Evolutionary conservation across 805 yeast genomes (phyloP), one percentile per base, ranked within the genome.

Genomic region (Candida rishiriensis): DNA sequence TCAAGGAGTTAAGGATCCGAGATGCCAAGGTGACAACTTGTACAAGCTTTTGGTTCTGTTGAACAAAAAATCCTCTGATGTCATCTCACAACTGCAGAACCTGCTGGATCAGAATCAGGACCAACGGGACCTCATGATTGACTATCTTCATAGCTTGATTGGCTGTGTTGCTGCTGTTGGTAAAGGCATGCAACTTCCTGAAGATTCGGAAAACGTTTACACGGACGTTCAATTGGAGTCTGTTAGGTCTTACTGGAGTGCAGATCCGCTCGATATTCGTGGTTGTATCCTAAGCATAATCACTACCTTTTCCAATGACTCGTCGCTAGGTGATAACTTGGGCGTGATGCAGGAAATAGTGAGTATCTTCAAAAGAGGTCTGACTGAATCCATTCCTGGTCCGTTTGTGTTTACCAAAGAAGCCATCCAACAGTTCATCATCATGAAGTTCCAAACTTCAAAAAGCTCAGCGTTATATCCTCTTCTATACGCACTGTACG

Each of bases 151-250:
- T 2, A 81, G 89, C 18, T 62, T 86, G 38, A 61, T 87, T 21
- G 65, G 76, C 12, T 85, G 88, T 55, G 60, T 88, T 0, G 72
- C 73, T n/a, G 86, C 83, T 42, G 66, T 88, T 3, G 93, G 88
- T 0, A 83, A 81, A 44, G 88, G 89, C 0, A 61, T 84, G 55
- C 77, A 78, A 40, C 61, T 75, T 2, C 82, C 87, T 0, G 79
- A 72, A 34, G 88, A 81, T 18, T 49, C 56, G 39, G 72, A 68
- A 35, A 74, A 70, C 10, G 62, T 63, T 17, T 65, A 62, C 35
- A 65, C 66, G 18, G 54, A 50, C 8, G 67, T 63, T 13, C 71
- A 72, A 40, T 47, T 57, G 17, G 18, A 17, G 10, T 32, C 30
- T 11, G 42, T 66, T n/a, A 63, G 61, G 21, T 53, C 55, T 16